Evolutionary conservation across 1,139 yeast genomes (phyloP).

Genomic region (Pneumocystis canis): DNA sequence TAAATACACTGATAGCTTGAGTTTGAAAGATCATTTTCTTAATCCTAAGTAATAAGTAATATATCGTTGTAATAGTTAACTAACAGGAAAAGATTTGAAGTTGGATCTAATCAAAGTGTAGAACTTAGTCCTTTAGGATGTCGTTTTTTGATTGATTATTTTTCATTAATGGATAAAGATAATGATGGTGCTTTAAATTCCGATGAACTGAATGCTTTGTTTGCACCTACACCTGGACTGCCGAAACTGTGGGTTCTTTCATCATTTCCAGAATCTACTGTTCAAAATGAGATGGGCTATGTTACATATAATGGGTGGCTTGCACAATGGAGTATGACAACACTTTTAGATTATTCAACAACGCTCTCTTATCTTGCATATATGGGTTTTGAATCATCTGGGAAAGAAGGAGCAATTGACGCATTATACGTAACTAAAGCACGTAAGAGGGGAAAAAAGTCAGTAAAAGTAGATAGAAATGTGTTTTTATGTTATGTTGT

Average conservation of each 20-base stretch:
- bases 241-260: slow-evolving; percentile 77
- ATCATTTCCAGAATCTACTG: slow-evolving; percentile 74
- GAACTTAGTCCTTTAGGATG: slow-evolving; percentile 92
- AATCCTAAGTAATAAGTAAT: slow-evolving; percentile 36
- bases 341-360: slow-evolving; percentile 66
- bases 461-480: slow-evolving; percentile 46
- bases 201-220: slow-evolving; percentile 48
- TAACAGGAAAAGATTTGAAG: slow-evolving; percentile 35
- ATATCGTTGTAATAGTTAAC: not conserved
- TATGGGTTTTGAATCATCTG: slow-evolving; percentile 53
- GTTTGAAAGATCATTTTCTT: slow-evolving; percentile 61
- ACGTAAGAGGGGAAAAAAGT: slow-evolving; percentile 39
- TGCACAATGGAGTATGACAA: slow-evolving; percentile 96
- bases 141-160: slow-evolving; percentile 76
- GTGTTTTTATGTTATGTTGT: slow-evolving; percentile 79
- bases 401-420: slow-evolving; percentile 27
- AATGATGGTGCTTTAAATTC: slow-evolving; percentile 89
- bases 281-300: slow-evolving; percentile 74
- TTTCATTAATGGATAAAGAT: slow-evolving; percentile 74
- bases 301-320: slow-evolving; percentile 95
- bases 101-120: slow-evolving; percentile 63
- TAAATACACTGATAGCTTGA: slow-evolving; percentile 80
- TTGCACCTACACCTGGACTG: slow-evolving; percentile 82
- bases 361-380: slow-evolving; percentile 81
- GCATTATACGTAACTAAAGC: slow-evolving; percentile 77